These are phyloP conservation scores for Aegilops longissima DNA, from an alignment of 176 grass and related monocot genomes.

Conservation along the genomic window DNA sequence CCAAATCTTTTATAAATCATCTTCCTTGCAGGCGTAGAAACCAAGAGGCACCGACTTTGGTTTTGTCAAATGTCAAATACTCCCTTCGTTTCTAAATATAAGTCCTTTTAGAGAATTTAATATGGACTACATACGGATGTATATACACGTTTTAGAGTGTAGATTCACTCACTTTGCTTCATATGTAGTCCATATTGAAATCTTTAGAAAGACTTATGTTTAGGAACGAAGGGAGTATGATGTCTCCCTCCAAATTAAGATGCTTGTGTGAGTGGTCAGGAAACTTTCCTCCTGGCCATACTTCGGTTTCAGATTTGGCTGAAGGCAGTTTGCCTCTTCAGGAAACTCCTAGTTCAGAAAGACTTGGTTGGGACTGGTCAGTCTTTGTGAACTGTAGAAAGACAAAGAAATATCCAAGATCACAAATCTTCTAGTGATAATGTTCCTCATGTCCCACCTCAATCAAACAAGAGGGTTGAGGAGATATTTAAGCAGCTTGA, in stretches of 20 bases:
- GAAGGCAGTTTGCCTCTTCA: conserved; percentile 32
- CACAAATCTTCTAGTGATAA: conserved; percentile 37
- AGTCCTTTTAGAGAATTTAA: too few species aligned
- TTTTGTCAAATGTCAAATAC: too few species aligned
- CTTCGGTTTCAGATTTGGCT: conserved; percentile 33
- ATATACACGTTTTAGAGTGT: too few species aligned
- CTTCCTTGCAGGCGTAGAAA: too few species aligned
- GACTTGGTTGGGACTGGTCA: conserved; percentile 31
- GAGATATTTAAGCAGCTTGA: conserved; percentile 72
- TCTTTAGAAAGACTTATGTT: too few species aligned
- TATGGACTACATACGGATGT: too few species aligned
- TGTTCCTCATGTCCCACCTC: conserved; percentile 30
- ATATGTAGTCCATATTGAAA: too few species aligned
- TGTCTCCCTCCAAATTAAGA: not conserved
- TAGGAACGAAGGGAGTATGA: too few species aligned
- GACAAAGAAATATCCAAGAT: conserved; percentile 20
- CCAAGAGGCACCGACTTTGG: too few species aligned
- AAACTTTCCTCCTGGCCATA: conserved; percentile 42
- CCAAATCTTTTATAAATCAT: too few species aligned
- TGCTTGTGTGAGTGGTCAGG: conserved; percentile 9
- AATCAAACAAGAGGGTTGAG: conserved; percentile 67
- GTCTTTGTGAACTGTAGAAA: conserved; percentile 15
- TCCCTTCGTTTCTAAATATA: too few species aligned
- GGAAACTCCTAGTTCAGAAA: conserved; percentile 33
- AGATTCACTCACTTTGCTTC: too few species aligned